These are phyloP conservation scores for Exutisphaerella laricina DNA, from an alignment of 2,329 filamentous ascomycete species.

Conservation along the genomic window DNA sequence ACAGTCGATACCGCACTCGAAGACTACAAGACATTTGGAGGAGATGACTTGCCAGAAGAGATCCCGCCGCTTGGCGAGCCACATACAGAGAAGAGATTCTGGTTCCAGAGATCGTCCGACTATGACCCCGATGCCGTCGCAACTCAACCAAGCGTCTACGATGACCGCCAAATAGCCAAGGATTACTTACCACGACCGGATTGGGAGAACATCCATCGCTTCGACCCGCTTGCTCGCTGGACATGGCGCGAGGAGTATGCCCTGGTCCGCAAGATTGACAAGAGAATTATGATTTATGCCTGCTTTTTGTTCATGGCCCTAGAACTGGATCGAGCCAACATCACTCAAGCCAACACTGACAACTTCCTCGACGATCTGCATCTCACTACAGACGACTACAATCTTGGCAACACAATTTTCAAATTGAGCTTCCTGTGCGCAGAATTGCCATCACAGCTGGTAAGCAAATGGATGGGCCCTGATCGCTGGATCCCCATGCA, in stretches of 20 bases:
- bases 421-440: constrained; percentile 28
- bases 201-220: constrained; percentile 46
- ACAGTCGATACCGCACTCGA: constrained; percentile 5
- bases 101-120: constrained; percentile 5
- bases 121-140: constrained; percentile 16
- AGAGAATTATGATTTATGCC: constrained; percentile 15
- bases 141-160: constrained; percentile 35
- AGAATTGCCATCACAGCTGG: constrained; percentile 36
- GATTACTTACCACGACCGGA: constrained; percentile 51
- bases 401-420: constrained; percentile 21
- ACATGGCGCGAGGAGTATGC: constrained; percentile 37
- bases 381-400: constrained; percentile 19
- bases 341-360: constrained; percentile 21
- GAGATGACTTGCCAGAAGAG: constrained; percentile 5
- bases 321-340: constrained; percentile 24
- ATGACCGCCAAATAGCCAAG: constrained; percentile 45
- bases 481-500: constrained; percentile 42
- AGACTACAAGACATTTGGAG: constrained; percentile 9
- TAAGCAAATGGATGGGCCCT: constrained; percentile 43
- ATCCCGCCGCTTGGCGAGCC: constrained; percentile 6
- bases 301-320: constrained; percentile 24
- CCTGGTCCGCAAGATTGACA: constrained; percentile 23
- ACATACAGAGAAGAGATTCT: constrained; percentile 8
- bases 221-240: constrained; percentile 44
- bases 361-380: constrained; percentile 19